Evolutionary conservation across 495 filamentous ascomycete genomes (phyloP).

Genomic region (Emericellopsis terricola): DNA sequence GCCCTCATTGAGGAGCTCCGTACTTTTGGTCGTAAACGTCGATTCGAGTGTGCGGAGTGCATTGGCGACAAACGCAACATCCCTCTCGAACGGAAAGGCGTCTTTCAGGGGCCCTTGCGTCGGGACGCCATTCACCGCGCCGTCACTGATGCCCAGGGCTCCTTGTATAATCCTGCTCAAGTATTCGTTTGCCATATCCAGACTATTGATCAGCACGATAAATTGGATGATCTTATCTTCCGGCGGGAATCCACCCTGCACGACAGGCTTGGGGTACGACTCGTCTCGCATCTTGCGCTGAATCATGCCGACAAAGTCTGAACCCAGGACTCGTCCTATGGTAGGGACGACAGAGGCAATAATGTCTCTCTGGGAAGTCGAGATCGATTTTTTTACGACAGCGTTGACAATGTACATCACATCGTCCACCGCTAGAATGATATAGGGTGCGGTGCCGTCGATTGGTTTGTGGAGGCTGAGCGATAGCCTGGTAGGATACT

Average conservation of each 20-base stretch:
- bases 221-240: slow-evolving; percentile 74
- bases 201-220: slow-evolving; percentile 84
- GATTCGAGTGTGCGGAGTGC: slow-evolving; percentile 49
- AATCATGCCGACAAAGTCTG: slow-evolving; percentile 92
- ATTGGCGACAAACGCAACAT: slow-evolving; percentile 45
- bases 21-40: slow-evolving; percentile 56
- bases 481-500: slow-evolving; percentile 63
- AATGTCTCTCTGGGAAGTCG: slow-evolving; percentile 64
- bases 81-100: slow-evolving; percentile 62
- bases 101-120: slow-evolving; percentile 24
- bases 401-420: slow-evolving; percentile 98
- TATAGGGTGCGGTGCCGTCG: slow-evolving; percentile 62
- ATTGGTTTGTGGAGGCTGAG: slow-evolving; percentile 52
- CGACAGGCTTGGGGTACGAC: slow-evolving; percentile 57
- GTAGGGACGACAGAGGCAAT: slow-evolving; percentile 61
- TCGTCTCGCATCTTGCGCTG: slow-evolving; percentile 96
- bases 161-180: slow-evolving; percentile 64
- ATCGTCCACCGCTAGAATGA: slow-evolving; percentile 91
- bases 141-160: slow-evolving; percentile 30
- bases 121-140: slow-evolving; percentile 4
- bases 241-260: slow-evolving; percentile 61
- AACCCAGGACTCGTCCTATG: slow-evolving; percentile 68
- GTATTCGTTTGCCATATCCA: slow-evolving; percentile 82
- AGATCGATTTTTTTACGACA: slow-evolving; percentile 66
- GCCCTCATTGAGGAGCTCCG: slow-evolving; percentile 67